phyloP scores from a whole-genome alignment of 1,139 yeast genomes.

The Candida tetrigidarum region DNA sequence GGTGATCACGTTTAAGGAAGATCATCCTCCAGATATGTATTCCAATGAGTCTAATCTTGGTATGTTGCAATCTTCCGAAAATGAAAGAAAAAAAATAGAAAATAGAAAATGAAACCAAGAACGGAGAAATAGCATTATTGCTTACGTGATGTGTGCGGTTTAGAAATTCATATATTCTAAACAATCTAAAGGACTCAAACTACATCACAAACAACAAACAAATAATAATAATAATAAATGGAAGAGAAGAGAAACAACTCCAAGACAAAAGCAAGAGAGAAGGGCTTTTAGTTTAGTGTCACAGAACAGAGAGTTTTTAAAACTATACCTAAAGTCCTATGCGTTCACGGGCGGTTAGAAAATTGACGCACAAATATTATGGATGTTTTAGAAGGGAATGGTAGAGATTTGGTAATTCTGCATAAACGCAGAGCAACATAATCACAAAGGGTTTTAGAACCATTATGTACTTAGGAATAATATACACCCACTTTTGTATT shows the following conservation, averaged over 20 bases:
- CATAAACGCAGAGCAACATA: background rate
- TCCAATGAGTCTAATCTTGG: conserved; percentile 3
- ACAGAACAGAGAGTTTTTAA: background rate
- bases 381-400: background rate
- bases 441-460: background rate
- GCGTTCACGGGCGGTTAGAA: background rate
- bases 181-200: too few species aligned
- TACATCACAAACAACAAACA: too few species aligned
- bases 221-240: background rate
- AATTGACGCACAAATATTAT: background rate
- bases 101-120: too few species aligned
- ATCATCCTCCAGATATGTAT: background rate
- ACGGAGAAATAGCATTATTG: background rate
- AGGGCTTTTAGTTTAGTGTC: background rate
- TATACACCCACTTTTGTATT: too few species aligned
- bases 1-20: background rate
- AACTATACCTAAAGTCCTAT: conserved; percentile 1
- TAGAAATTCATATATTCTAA: background rate
- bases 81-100: too few species aligned
- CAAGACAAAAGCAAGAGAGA: background rate
- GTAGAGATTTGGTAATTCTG: background rate
- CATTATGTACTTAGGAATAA: too few species aligned
- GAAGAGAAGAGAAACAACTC: background rate
- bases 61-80: background rate
- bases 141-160: background rate